Conservation (phyloP, 148 eudicot genomes). For the Chenopodium album region DNA sequence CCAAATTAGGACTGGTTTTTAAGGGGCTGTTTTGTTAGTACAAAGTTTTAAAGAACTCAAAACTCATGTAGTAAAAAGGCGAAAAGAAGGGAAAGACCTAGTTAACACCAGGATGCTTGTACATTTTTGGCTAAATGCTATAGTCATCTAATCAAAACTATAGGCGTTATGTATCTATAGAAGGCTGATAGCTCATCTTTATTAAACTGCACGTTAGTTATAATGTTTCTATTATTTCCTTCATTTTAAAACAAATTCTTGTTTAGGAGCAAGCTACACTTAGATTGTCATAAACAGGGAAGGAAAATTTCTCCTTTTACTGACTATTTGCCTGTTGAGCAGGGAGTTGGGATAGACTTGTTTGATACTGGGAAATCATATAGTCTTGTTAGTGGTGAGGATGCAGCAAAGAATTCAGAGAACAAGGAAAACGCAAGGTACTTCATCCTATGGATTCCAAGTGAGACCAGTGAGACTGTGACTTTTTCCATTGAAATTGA, state of each 20-base stretch:
- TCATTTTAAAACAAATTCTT: neutral
- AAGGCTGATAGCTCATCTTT: neutral
- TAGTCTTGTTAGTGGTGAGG: slow-evolving; percentile 73
- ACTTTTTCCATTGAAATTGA: slow-evolving; percentile 1
- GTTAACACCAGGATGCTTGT: neutral
- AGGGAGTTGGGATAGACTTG: slow-evolving; percentile 60
- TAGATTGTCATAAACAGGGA: too few species aligned
- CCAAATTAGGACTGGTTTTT: neutral
- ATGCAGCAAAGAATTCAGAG: slow-evolving; percentile 53
- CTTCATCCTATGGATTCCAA: neutral
- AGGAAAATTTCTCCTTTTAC: neutral
- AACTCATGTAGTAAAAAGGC: neutral
- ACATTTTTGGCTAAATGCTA: neutral
- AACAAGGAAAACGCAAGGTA: slow-evolving; percentile 57
- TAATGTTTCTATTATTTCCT: neutral
- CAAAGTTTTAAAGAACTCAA: neutral
- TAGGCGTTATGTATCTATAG: neutral
- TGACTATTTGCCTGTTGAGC: slow-evolving; percentile 19
- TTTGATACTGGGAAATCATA: slow-evolving; percentile 45
- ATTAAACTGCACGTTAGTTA: neutral
- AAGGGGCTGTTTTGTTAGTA: neutral
- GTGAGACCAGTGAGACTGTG: neutral
- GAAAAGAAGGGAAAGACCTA: neutral
- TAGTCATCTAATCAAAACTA: neutral
- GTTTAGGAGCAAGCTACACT: neutral